Percentiles rank a stretch among this genome's conserved stretches.
Conservation (phyloP, 1,284 basidiomycete genomes). For the Ustilago curta region DNA sequence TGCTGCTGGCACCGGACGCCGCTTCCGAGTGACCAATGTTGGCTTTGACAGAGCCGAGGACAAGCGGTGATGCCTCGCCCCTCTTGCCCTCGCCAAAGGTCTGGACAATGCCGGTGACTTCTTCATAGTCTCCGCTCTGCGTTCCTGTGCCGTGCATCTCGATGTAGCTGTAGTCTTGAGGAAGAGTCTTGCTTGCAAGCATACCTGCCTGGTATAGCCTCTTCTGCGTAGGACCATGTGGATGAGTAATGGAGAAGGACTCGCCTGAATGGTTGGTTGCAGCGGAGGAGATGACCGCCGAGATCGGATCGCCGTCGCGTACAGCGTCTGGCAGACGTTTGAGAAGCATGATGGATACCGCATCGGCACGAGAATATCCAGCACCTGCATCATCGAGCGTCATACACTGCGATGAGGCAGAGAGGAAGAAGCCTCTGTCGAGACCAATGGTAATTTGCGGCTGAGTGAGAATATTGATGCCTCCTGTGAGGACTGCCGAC, state of each 20-base stretch:
- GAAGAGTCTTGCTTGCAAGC: slow-evolving; percentile 37
- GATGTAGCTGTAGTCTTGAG: slow-evolving; percentile 33
- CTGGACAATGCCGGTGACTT: slow-evolving; percentile 53
- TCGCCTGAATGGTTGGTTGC: slow-evolving; percentile 55
- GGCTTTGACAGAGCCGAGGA: slow-evolving; percentile 50
- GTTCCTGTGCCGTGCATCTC: slow-evolving; percentile 59
- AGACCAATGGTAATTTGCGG: slow-evolving; percentile 57
- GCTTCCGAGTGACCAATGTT: slow-evolving; percentile 56
- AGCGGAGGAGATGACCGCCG: slow-evolving; percentile 46
- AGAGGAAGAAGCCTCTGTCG: slow-evolving; percentile 55
- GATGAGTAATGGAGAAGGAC: slow-evolving; percentile 55
- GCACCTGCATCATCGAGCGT: slow-evolving; percentile 49
- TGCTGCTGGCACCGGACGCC: slow-evolving; percentile 44
- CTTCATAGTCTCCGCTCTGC: slow-evolving; percentile 52
- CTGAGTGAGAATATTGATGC: slow-evolving; percentile 54
- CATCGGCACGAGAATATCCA: slow-evolving; percentile 54
- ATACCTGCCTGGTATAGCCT: slow-evolving; percentile 44
- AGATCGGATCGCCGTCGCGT: slow-evolving; percentile 43
- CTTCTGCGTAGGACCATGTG: slow-evolving; percentile 45
- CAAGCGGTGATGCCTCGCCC: slow-evolving; percentile 20
- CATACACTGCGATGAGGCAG: slow-evolving; percentile 51
- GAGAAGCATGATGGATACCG: slow-evolving; percentile 46
- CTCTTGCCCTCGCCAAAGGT: slow-evolving; percentile 49
- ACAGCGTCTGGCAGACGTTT: slow-evolving; percentile 50
- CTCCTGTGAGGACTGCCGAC: slow-evolving; percentile 41